Percentiles rank a stretch among this genome's conserved stretches.
phyloP scores from a whole-genome alignment of 257 asterid genomes.

The Nicotiana obtusifolia region DNA sequence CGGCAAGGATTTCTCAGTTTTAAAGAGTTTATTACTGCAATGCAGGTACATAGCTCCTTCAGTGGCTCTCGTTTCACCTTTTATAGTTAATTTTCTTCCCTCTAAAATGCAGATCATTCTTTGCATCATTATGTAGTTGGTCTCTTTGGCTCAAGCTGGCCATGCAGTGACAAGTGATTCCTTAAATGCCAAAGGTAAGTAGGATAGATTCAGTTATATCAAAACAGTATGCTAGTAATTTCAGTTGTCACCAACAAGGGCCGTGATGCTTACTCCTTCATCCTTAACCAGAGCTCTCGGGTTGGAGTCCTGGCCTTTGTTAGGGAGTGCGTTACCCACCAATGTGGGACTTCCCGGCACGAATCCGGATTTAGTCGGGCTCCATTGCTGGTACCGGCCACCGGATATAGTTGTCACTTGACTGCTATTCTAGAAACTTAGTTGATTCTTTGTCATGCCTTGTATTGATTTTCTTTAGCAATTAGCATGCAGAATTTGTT shows the following conservation, averaged over 20 bases:
- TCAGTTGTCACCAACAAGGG: background rate
- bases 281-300: no score
- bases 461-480: background rate
- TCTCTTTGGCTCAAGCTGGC: conserved; percentile 89
- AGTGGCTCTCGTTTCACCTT: background rate
- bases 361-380: no score
- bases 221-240: background rate
- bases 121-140: conserved; percentile 41
- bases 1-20: conserved; percentile 94
- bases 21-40: conserved; percentile 74
- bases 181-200: conserved; percentile 50
- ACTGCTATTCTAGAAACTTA: background rate
- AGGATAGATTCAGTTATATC: background rate
- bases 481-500: background rate
- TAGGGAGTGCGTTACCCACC: no score
- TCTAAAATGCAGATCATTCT: conserved; percentile 6
- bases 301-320: no score
- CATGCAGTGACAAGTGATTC: conserved; percentile 44
- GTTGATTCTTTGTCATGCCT: background rate
- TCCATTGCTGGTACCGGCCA: no score
- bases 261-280: no score
- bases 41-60: conserved; percentile 58
- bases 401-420: no score
- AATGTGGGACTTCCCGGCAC: no score
- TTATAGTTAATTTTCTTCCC: background rate